Base-by-base conservation (phyloP, 2,329 filamentous ascomycete genomes). In the Cercospora brassicicola region DNA sequence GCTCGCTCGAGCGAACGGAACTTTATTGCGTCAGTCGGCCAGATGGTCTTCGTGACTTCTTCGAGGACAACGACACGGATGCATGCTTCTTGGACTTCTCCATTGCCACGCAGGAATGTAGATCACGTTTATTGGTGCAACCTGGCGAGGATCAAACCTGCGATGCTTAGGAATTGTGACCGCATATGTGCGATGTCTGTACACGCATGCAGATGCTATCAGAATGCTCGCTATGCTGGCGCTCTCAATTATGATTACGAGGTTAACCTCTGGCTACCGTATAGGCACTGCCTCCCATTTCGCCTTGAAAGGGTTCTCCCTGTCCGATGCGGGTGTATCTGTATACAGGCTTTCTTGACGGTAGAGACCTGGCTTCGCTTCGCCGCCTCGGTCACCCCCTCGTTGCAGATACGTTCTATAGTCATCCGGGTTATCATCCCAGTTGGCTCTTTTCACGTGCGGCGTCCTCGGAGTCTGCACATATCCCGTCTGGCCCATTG, bases 401-500 rank as follows among this genome's bases (percentile, higher is more conserved):
- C 53, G 56, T 26, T 65, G 64, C n/a, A 68, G 26, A 57, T 68
- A 65, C 26, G 55, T 64, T n/a, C 69, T 61, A 36, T 65, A 68
- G 26, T 71, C 64, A 23, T 71, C 64, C 6, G 69, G 66, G 33
- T 69, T 59, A 31, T 71, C 66, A 9, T 67, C 62, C 45, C 55
- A 62, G 28, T 62, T 63, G 2, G 64, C 51, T 42, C 33, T 33
- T 23, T 53, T 45, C 30, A 64, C 45, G 42, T 66, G 65, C 4
- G 72, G 70, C 18, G 72, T 73, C 48, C 72, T 67, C 2, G 70
- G 72, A 18, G 72, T 72, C 48, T 71, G 67, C 11, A 73, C 70
- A 36, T 71, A 64, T n/a, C 66, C 66, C 13, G 31, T 65, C 57
- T 68, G 66, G 4, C 66, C 59, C 59, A 68, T 71, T 15, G 61